These are phyloP conservation scores for Neurospora sp. DNA, from an alignment of 495 filamentous ascomycete genomes.

Conservation along the genomic window DNA sequence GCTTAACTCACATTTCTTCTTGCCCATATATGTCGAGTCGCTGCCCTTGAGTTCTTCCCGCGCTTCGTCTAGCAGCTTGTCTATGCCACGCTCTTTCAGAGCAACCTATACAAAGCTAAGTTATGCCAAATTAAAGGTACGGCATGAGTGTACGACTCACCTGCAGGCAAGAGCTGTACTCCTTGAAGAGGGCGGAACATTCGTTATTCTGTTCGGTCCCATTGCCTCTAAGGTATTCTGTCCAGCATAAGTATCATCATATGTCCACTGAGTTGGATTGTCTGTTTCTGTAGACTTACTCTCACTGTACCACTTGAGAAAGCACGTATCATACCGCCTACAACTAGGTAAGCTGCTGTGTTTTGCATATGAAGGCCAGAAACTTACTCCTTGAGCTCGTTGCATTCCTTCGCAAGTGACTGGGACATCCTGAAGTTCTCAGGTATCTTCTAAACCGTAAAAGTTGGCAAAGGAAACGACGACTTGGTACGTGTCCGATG, in stretches of 20 bases:
- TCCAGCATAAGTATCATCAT: background rate
- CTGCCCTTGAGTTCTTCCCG: conserved; percentile 72
- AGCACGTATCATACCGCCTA: conserved; percentile 85
- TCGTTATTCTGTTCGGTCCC: conserved; percentile 62
- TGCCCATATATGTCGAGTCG: conserved; percentile 60
- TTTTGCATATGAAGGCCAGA: background rate
- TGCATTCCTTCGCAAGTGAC: conserved; percentile 59
- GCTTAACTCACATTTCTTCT: conserved; percentile 27
- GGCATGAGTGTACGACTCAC: conserved; percentile 34
- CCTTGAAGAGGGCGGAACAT: conserved; percentile 70
- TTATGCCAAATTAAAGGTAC: background rate
- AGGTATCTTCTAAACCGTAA: background rate
- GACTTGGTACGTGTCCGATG: background rate
- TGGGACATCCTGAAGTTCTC: conserved; percentile 37
- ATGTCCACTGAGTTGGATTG: background rate
- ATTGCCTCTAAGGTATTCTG: conserved; percentile 79
- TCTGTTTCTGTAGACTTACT: conserved; percentile 43
- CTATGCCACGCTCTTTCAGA: conserved; percentile 75
- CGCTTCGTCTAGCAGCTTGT: conserved; percentile 77
- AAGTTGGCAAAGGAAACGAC: background rate
- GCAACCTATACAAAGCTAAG: conserved; percentile 46
- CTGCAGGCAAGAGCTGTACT: conserved; percentile 73
- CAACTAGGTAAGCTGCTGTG: conserved; percentile 2
- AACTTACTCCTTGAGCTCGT: conserved; percentile 75
- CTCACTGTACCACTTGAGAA: conserved; percentile 94